Base-by-base conservation (phyloP, 805 yeast genomes). In the Zygosaccharomyces pseudorouxii region DNA sequence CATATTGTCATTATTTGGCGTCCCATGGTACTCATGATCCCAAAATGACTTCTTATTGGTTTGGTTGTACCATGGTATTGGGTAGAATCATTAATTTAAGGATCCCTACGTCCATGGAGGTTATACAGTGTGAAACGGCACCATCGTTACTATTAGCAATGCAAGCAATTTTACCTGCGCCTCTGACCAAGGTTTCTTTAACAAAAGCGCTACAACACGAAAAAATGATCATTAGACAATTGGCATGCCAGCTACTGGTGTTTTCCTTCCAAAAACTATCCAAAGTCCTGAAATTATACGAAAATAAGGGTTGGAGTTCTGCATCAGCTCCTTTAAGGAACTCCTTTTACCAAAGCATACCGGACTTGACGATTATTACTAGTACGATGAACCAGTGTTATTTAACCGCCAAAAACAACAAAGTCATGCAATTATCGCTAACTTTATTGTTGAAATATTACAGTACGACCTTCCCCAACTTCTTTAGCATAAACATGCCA, bases 21-120 rank as follows among this genome's bases (percentile, higher is more conserved):
- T 76, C 82, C 3, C 80, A 82, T 47, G 89, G 90, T 16, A 71
- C 80, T 16, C 84, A 86, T 60, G 95, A 86, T 52, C 96, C 97
- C 0, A 79, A 82, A 42, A 69, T 85, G 48, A 74, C 92, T 1
- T 82, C 92, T 10, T 88, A 85, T 70, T 90, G 95, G 89, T 73
- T 89, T 41, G 86, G 93, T 6, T 84, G 79, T 65, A 77, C 88
- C 0, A 70, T 83, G 22, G 64, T 88, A 2, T 68, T 83, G 39
- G 73, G 82, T 1, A 78, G 80, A 49, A 72, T 86, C 5, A 73
- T 87, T n/a, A 72, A 74, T 25, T 55, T 82, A 3, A 78, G 80
- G 1, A 60, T 84, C 6, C 89, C 93, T 0, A 54, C 51, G 9
- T 63, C 67, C 5, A 63, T 73, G 33, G 38, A 48, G 10, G 53